phyloP scores from a whole-genome alignment of 805 yeast species.

The Monosporozyma aerobia region DNA sequence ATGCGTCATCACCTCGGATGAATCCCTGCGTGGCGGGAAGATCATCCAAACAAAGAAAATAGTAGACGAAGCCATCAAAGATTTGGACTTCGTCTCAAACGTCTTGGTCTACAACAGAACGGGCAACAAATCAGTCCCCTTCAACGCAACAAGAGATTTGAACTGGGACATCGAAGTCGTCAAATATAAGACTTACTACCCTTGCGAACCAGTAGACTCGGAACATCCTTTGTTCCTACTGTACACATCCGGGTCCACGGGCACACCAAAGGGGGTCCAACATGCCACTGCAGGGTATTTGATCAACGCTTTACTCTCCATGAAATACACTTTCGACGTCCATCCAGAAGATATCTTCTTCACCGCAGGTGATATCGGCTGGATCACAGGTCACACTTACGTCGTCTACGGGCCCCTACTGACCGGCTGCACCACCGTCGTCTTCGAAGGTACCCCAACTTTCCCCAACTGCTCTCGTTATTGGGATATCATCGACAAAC shows the following conservation, averaged over 20 bases:
- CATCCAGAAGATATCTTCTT: slow-evolving; percentile 66
- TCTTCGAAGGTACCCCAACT: slow-evolving; percentile 83
- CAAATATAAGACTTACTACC: slow-evolving; percentile 57
- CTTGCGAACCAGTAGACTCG: slow-evolving; percentile 68
- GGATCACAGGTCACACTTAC: slow-evolving; percentile 86
- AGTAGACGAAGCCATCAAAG: slow-evolving; percentile 67
- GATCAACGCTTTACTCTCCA: slow-evolving; percentile 62
- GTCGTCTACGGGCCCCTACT: slow-evolving; percentile 74
- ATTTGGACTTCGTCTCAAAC: slow-evolving; percentile 49
- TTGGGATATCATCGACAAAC: slow-evolving; percentile 66
- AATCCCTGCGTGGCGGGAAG: slow-evolving; percentile 76
- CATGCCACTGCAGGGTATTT: slow-evolving; percentile 77
- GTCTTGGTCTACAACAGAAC: slow-evolving; percentile 72
- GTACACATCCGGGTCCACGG: slow-evolving; percentile 83
- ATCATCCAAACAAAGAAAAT: slow-evolving; percentile 72
- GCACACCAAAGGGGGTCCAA: slow-evolving; percentile 80
- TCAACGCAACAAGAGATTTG: slow-evolving; percentile 50
- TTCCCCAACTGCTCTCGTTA: slow-evolving; percentile 73
- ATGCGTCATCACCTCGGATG: slow-evolving; percentile 72
- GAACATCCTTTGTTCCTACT: slow-evolving; percentile 76
- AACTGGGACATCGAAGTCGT: slow-evolving; percentile 69
- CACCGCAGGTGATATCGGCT: slow-evolving; percentile 87
- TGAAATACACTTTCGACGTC: slow-evolving; percentile 68
- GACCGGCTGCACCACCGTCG: slow-evolving; percentile 69
- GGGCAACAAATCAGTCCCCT: slow-evolving; percentile 40